These are phyloP conservation scores for Stemphylium vesicarium DNA, from an alignment of 2,329 filamentous ascomycete species.

Conservation along the genomic window DNA sequence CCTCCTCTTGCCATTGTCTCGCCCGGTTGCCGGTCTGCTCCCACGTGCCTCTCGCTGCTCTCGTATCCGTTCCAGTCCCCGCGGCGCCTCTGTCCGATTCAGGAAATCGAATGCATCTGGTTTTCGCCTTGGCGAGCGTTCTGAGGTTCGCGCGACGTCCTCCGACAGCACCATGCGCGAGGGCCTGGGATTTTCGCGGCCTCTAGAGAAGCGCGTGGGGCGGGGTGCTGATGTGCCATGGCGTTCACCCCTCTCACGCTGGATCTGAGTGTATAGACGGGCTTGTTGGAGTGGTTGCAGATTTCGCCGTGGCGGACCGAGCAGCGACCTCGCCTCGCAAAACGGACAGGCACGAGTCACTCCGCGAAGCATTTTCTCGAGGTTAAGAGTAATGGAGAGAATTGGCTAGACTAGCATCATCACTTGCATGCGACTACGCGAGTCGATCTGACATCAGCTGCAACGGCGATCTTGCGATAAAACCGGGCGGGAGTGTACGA, in stretches of 20 bases:
- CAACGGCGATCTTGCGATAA: conserved; percentile 10
- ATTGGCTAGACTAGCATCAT: neutral
- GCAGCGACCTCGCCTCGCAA: conserved; percentile 49
- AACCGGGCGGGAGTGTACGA: neutral
- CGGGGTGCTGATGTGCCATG: conserved; percentile 5
- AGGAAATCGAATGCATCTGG: conserved; percentile 43
- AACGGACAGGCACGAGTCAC: conserved; percentile 48
- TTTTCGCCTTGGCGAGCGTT: conserved; percentile 31
- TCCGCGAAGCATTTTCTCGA: conserved; percentile 34
- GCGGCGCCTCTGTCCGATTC: conserved; percentile 42
- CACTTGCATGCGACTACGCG: neutral
- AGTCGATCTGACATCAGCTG: conserved; percentile 13
- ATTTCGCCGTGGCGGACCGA: conserved; percentile 6
- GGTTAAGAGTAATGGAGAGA: too few species aligned
- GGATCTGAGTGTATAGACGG: conserved; percentile 47
- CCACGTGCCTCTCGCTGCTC: conserved; percentile 18
- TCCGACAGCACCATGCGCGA: conserved; percentile 59
- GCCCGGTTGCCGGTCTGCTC: conserved; percentile 15
- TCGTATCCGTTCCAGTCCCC: conserved; percentile 25
- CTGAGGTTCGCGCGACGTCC: conserved; percentile 33
- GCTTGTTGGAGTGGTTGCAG: conserved; percentile 23
- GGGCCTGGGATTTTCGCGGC: conserved; percentile 37
- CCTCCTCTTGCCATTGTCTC: conserved; percentile 32
- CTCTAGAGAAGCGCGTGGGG: conserved; percentile 10
- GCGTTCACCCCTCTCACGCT: conserved; percentile 19